phyloP scores from a whole-genome alignment of 345 rosid species.

The Cardamine occulta region DNA sequence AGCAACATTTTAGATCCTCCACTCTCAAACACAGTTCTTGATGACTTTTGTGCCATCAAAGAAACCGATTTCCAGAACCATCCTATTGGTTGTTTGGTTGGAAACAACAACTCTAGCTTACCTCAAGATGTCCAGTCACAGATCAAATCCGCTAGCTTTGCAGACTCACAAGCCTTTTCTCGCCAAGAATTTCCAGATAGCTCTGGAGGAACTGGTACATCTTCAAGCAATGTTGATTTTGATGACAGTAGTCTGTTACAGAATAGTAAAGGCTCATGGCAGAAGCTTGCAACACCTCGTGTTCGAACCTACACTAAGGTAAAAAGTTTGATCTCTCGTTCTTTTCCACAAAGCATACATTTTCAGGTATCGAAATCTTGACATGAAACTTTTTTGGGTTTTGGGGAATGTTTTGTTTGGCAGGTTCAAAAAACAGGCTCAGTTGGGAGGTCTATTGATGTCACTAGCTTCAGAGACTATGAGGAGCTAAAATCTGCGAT shows the following conservation, averaged over 20 bases:
- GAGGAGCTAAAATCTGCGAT: slow-evolving; percentile 81
- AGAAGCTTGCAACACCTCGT: slow-evolving; percentile 71
- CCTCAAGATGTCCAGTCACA: slow-evolving; percentile 94
- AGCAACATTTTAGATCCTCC: slow-evolving; percentile 71
- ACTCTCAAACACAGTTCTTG: slow-evolving; percentile 73
- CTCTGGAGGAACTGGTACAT: slow-evolving; percentile 78
- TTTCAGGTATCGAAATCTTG: neutral
- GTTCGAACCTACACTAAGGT: slow-evolving; percentile 96
- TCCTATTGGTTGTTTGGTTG: slow-evolving; percentile 69
- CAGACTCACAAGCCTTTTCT: slow-evolving; percentile 79
- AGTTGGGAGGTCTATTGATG: slow-evolving; percentile 95
- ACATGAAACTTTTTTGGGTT: slow-evolving; percentile 11
- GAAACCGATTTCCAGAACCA: slow-evolving; percentile 70
- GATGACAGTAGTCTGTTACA: slow-evolving; percentile 75
- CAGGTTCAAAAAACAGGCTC: slow-evolving; percentile 98
- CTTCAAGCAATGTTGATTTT: slow-evolving; percentile 85
- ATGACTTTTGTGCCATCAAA: slow-evolving; percentile 71
- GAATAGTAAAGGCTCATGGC: slow-evolving; percentile 67
- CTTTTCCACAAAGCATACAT: neutral
- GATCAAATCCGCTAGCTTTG: slow-evolving; percentile 86
- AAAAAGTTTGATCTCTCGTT: neutral
- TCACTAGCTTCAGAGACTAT: slow-evolving; percentile 80
- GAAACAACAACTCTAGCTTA: slow-evolving; percentile 61
- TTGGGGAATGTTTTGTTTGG: slow-evolving; percentile 18
- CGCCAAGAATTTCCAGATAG: slow-evolving; percentile 78